Evolutionary conservation across 2,329 filamentous ascomycete species (phyloP).

Genomic region (Fusarium nygamai): DNA sequence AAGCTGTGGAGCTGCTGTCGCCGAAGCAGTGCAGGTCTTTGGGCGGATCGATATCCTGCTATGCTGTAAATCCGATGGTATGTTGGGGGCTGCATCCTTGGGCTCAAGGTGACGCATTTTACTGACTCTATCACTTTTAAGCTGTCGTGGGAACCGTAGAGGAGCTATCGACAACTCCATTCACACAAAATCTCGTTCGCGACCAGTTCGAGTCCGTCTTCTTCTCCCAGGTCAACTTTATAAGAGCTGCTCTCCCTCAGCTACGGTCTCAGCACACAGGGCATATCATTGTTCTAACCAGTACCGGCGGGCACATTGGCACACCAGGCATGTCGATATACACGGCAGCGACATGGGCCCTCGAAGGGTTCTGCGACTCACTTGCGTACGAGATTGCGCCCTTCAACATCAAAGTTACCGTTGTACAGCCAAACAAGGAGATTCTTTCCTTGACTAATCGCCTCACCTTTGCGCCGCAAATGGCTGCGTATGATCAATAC

Average conservation of each 20-base stretch:
- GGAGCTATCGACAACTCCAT: constrained; percentile 79
- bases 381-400: constrained; percentile 96
- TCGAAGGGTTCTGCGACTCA: constrained; percentile 95
- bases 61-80: constrained; percentile 88
- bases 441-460: constrained; percentile 87
- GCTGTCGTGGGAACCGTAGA: constrained; percentile 91
- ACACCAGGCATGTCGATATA: constrained; percentile 92
- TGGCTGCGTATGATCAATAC: constrained; percentile 61
- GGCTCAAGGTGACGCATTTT: not conserved
- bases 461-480: constrained; percentile 82
- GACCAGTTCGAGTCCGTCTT: constrained; percentile 96
- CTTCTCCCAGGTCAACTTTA: constrained; percentile 95
- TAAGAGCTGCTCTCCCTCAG: constrained; percentile 84
- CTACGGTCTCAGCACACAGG: constrained; percentile 84
- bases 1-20: constrained; percentile 86
- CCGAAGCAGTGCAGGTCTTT: constrained; percentile 85
- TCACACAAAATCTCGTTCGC: constrained; percentile 80
- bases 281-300: constrained; percentile 89
- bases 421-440: constrained; percentile 95
- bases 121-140: constrained; percentile 48
- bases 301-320: constrained; percentile 90
- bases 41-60: constrained; percentile 89
- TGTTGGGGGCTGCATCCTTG: constrained; percentile 14
- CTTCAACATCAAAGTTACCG: constrained; percentile 96
- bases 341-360: constrained; percentile 91